A percentile compares a stretch with the other conserved stretches of the same genome.
These are phyloP conservation scores for Prunus mira DNA, from an alignment of 306 rosid genomes.

Conservation along the genomic window DNA sequence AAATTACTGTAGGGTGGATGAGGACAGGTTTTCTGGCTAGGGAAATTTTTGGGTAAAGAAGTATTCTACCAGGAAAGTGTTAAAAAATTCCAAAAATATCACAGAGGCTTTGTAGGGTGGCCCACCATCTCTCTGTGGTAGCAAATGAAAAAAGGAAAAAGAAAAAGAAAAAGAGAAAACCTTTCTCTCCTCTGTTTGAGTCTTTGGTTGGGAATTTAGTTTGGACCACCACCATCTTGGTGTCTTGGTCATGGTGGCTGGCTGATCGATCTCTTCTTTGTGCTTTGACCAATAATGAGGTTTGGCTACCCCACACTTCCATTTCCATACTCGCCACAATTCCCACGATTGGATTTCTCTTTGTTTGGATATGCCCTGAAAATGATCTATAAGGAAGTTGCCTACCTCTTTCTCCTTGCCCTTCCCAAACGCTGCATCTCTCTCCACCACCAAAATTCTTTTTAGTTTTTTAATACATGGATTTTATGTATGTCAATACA, in stretches of 20 bases:
- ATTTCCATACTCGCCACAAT: not conserved
- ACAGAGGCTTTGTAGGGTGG: not conserved
- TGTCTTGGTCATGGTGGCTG: not conserved
- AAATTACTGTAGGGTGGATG: not conserved
- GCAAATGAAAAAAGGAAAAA: not conserved
- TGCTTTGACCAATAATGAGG: constrained; percentile 26
- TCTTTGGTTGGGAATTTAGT: not conserved
- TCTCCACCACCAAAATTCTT: not conserved
- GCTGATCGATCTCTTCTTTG: not conserved
- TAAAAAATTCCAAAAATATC: not conserved
- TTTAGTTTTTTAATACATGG: not conserved
- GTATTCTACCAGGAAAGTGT: not conserved
- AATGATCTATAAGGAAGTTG: not conserved
- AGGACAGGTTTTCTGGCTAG: not conserved
- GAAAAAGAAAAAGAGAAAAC: not conserved
- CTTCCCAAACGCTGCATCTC: not conserved
- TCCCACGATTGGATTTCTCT: not conserved
- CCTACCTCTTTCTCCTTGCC: not conserved
- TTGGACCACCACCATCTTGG: constrained; percentile 19
- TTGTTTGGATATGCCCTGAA: not conserved
- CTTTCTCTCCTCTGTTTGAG: not conserved
- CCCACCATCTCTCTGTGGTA: not conserved
- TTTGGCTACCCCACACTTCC: not conserved
- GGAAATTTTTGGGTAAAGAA: not conserved
- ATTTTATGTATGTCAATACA: not conserved